Conservation (phyloP, 331 rosid species). For the Saraca asoca region DNA sequence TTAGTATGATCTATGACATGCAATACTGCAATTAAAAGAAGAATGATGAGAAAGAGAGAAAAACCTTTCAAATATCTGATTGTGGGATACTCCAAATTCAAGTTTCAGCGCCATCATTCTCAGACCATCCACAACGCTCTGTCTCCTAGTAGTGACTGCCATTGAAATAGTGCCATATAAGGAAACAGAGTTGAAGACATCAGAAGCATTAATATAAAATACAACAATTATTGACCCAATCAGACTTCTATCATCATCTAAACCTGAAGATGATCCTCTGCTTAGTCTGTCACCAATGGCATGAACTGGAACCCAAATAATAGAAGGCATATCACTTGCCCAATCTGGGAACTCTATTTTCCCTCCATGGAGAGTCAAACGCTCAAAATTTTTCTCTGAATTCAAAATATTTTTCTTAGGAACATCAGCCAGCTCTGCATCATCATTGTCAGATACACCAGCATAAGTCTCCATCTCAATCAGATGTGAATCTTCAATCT, state of each 20-base stretch:
- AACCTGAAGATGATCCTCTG: constrained; percentile 93
- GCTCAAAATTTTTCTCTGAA: constrained; percentile 51
- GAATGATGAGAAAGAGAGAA: constrained; percentile 26
- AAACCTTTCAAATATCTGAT: constrained; percentile 91
- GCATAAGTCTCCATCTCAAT: constrained; percentile 81
- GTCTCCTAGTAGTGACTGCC: constrained; percentile 72
- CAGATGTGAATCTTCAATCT: constrained; percentile 61
- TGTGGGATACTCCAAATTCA: constrained; percentile 85
- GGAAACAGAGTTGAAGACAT: too few relatives aligned
- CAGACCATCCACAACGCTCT: constrained; percentile 92
- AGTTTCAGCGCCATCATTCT: constrained; percentile 93
- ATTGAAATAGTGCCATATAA: constrained; percentile 12
- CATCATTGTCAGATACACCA: constrained; percentile 45
- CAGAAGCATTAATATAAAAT: constrained; percentile 8
- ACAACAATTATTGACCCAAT: not conserved
- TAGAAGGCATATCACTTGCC: constrained; percentile 82
- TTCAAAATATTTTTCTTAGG: constrained; percentile 42
- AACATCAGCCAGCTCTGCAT: constrained; percentile 30
- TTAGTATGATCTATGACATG: not conserved
- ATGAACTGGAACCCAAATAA: constrained; percentile 82
- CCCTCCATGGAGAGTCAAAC: constrained; percentile 58
- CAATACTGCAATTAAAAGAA: too few relatives aligned
- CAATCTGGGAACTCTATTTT: constrained; percentile 88
- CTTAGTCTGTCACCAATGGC: constrained; percentile 73
- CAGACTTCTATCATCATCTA: constrained; percentile 36